These are phyloP conservation scores for Apiospora arundinis DNA, from an alignment of 2,329 filamentous ascomycete genomes.

Conservation along the genomic window DNA sequence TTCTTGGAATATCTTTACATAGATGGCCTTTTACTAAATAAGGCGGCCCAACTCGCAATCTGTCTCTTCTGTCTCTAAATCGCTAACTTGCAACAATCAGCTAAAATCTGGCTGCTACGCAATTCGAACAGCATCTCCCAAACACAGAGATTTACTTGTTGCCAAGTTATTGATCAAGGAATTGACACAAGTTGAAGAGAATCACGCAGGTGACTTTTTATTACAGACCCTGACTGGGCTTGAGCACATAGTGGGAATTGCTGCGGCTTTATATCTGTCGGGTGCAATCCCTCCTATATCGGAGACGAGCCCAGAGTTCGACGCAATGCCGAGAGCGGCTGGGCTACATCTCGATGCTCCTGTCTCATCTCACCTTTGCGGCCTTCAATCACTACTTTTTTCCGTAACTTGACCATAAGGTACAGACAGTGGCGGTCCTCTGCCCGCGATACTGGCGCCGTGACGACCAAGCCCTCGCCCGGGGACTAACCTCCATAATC, in stretches of 20 bases:
- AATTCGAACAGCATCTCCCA: too few relatives aligned
- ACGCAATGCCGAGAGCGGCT: not conserved
- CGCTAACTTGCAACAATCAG: too few relatives aligned
- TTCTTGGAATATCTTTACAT: too few relatives aligned
- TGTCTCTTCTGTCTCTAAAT: too few relatives aligned
- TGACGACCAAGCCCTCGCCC: not conserved
- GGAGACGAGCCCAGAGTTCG: not conserved
- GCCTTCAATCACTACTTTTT: not conserved
- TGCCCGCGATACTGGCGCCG: not conserved
- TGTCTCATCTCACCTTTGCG: not conserved
- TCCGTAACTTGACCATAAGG: not conserved
- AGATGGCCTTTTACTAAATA: too few relatives aligned
- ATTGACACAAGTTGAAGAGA: not conserved
- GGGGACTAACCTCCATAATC: not conserved
- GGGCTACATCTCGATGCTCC: not conserved
- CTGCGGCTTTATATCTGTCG: not conserved
- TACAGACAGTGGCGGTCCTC: not conserved
- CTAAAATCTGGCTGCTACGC: too few relatives aligned
- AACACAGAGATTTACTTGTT: too few relatives aligned
- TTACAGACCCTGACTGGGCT: not conserved
- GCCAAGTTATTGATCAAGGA: too few relatives aligned
- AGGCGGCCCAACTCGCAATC: too few relatives aligned
- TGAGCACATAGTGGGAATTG: not conserved
- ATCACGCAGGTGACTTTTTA: not conserved
- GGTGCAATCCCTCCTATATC: not conserved